Conservation (phyloP, 164 flowering plant genomes). For the Buxus sempervirens region DNA sequence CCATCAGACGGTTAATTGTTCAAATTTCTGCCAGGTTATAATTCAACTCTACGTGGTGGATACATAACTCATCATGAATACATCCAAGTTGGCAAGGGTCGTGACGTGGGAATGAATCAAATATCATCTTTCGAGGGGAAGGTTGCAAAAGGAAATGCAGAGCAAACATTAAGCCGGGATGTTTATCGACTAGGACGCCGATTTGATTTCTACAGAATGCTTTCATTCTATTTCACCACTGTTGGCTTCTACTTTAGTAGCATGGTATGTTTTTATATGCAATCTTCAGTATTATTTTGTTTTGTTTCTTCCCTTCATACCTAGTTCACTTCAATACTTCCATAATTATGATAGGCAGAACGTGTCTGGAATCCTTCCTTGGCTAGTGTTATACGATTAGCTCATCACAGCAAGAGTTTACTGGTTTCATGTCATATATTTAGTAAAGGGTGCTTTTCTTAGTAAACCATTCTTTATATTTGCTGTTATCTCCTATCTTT, state of each 20-base stretch:
- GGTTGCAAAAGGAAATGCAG: slow-evolving; percentile 98
- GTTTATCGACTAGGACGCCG: slow-evolving; percentile 95
- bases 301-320: no score
- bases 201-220: slow-evolving; percentile 94
- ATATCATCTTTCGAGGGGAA: slow-evolving; percentile 94
- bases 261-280: slow-evolving; percentile 51
- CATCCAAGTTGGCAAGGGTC: slow-evolving; percentile 96
- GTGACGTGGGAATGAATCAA: slow-evolving; percentile 98
- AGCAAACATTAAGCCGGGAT: slow-evolving; percentile 96
- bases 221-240: slow-evolving; percentile 92
- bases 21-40: slow-evolving; percentile 55
- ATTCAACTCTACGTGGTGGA: slow-evolving; percentile 91
- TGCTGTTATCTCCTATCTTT: not conserved
- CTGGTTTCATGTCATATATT: no score
- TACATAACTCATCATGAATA: slow-evolving; percentile 92
- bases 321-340: no score
- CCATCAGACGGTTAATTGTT: slow-evolving; percentile 2
- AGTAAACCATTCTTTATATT: not conserved
- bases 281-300: not conserved
- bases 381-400: not conserved
- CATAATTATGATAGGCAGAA: not conserved
- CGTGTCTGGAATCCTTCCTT: not conserved
- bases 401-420: no score
- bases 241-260: slow-evolving; percentile 97
- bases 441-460: no score